Conservation (phyloP, 768 basidiomycete genomes). For the Mycena rosella region DNA sequence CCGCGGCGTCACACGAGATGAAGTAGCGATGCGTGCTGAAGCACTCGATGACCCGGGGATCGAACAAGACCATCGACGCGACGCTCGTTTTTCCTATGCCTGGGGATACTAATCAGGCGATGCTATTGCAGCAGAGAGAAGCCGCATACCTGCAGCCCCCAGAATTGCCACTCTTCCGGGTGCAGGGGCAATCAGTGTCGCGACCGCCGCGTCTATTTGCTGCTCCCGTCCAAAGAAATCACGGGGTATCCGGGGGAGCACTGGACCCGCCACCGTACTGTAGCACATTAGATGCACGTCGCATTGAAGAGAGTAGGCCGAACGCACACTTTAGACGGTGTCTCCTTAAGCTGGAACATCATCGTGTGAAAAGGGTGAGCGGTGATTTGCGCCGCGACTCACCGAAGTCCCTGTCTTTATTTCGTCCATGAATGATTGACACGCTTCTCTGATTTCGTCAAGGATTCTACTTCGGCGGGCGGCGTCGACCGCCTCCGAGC, state of each 20-base stretch:
- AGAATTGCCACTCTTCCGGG: conserved; percentile 36
- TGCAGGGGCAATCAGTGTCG: conserved; percentile 18
- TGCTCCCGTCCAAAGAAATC: conserved; percentile 35
- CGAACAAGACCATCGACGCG: conserved; percentile 32
- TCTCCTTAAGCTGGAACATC: conserved; percentile 8
- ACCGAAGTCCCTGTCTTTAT: conserved; percentile 28
- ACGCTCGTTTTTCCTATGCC: conserved; percentile 39
- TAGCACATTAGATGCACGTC: conserved; percentile 15
- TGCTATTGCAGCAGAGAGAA: neutral
- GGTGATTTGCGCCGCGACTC: no score
- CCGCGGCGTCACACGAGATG: conserved; percentile 36
- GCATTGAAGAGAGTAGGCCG: neutral
- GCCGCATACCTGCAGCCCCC: conserved; percentile 31
- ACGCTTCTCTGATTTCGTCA: conserved; percentile 38
- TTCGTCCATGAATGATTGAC: conserved; percentile 32
- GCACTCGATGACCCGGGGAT: conserved; percentile 30
- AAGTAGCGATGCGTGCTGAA: conserved; percentile 34
- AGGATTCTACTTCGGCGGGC: conserved; percentile 33
- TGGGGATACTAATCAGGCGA: neutral
- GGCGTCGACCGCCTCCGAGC: conserved; percentile 26
- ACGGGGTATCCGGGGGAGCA: conserved; percentile 33
- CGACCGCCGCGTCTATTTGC: conserved; percentile 19
- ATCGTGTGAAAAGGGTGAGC: neutral
- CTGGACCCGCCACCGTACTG: conserved; percentile 24
- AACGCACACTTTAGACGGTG: conserved; percentile 26